Base-by-base conservation (phyloP, 345 rosid genomes). In the Pugionium dolabratum region DNA sequence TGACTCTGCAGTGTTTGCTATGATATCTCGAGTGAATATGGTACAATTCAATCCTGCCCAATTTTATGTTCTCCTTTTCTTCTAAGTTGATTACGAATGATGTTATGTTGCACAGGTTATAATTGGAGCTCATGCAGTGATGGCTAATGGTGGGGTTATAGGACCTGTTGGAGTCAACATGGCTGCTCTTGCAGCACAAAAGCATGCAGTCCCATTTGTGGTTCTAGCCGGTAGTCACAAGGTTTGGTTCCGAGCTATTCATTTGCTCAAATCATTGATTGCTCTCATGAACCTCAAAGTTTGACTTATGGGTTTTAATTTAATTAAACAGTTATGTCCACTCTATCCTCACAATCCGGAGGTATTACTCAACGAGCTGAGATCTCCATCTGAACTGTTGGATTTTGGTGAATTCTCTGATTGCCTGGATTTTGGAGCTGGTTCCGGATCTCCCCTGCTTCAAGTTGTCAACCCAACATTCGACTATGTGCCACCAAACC, bases 161-260 rank as follows among this genome's bases (percentile, higher is more conserved):
- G 97, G 91, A 67, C 97, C 97, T 66, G 96, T 95, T 66, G 99
- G 99, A 53, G 75, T 95, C 81, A 95, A 95, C 80, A 89, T 91
- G 97, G 94, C 88, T 69, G 96, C 99, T 27, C 91, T 91, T 69
- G 99, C 98, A 54, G 97, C 97, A 55, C 76, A 91, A 82, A 95
- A 85, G 76, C 98, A 95, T 54, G 99, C 95, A 54, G 98, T 95
- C 56, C 99, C 99, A 60, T 95, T 95, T 65, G 99, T 95, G 54
- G 98, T 95, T 48, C 94, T 91, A 41, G 99, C 97, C n/a, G 91
- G 99, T 34, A 84, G 93, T 79, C 99, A 95, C 82, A 95, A 95
- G 96, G 99, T 95, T 78, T 44, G 66, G 60, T 41, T 55, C 35
- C 4, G 33, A 49, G 58, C 53, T 51, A 1, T 8, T 9, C 3